Percentiles rank a stretch among this genome's conserved stretches.
Conservation (phyloP, 306 rosid genomes). For the Amphicarpaea edgeworthii region DNA sequence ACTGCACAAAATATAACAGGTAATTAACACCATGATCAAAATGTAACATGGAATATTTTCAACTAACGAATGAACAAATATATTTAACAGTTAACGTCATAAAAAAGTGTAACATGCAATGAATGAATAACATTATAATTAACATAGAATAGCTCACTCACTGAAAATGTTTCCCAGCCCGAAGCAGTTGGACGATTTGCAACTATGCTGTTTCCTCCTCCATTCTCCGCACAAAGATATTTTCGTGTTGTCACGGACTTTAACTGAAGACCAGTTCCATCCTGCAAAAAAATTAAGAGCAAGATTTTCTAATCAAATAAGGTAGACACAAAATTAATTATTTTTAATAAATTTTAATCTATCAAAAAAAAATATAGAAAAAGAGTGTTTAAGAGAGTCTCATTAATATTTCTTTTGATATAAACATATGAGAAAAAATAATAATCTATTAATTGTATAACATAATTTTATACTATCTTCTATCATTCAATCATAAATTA, state of each 20-base stretch:
- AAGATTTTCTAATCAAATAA: not conserved
- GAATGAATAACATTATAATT: not conserved
- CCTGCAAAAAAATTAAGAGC: constrained; percentile 47
- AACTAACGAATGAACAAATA: no score
- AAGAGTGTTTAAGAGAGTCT: no score
- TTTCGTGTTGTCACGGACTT: constrained; percentile 67
- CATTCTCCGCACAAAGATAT: constrained; percentile 64
- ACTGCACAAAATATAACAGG: constrained; percentile 41
- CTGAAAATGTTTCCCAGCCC: constrained; percentile 76
- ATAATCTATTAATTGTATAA: no score
- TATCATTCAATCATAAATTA: no score
- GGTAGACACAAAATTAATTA: no score
- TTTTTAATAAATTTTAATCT: no score
- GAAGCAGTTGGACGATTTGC: constrained; percentile 74
- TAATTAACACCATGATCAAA: not conserved
- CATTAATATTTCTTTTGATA: no score
- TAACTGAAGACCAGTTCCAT: constrained; percentile 73
- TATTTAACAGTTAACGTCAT: no score
- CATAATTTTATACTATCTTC: no score
- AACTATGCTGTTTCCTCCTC: constrained; percentile 78
- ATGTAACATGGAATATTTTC: not conserved
- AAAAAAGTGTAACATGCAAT: no score
- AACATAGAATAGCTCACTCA: constrained; percentile 38
- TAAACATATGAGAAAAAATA: no score
- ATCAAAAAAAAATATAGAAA: no score